Conservation (phyloP, 768 basidiomycete species). For the Exidia glandulosa region DNA sequence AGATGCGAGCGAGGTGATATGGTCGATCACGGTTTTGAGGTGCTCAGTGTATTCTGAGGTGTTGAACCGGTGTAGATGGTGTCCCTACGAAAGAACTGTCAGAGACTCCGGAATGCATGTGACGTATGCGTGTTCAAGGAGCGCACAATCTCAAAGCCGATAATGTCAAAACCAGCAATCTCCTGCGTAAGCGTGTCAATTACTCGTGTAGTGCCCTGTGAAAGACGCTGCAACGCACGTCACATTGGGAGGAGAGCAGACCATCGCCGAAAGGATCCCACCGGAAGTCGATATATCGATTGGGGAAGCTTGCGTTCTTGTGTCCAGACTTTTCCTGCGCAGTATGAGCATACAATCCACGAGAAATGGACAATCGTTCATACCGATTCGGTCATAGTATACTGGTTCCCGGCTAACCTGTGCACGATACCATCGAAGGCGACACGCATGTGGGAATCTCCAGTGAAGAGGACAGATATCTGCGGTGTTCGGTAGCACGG, state of each 20-base stretch:
- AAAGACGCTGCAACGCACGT: not conserved
- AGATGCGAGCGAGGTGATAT: not conserved
- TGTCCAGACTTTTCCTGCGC: not conserved
- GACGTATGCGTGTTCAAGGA: not conserved
- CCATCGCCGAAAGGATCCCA: not conserved
- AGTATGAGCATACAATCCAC: not conserved
- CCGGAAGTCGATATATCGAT: not conserved
- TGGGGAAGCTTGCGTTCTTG: not conserved
- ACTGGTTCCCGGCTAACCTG: not conserved
- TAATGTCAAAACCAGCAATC: not conserved
- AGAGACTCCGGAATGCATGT: not conserved
- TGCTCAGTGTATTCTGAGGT: not conserved
- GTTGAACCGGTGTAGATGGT: not conserved
- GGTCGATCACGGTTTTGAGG: not conserved
- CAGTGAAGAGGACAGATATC: not conserved
- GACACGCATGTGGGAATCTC: not conserved
- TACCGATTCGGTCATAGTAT: not conserved
- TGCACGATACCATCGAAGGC: not conserved
- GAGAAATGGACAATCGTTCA: not conserved
- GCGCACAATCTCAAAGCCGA: not conserved
- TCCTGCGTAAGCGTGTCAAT: not conserved
- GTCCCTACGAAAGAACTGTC: not conserved
- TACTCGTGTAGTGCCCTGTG: not conserved
- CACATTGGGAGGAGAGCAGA: not conserved
- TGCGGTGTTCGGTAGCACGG: not conserved